A percentile compares a stretch with the other conserved stretches of the same genome.
These are phyloP conservation scores for Geosiphon pyriformis DNA, from an alignment of 192 early-diverging fungal species.

Conservation along the genomic window DNA sequence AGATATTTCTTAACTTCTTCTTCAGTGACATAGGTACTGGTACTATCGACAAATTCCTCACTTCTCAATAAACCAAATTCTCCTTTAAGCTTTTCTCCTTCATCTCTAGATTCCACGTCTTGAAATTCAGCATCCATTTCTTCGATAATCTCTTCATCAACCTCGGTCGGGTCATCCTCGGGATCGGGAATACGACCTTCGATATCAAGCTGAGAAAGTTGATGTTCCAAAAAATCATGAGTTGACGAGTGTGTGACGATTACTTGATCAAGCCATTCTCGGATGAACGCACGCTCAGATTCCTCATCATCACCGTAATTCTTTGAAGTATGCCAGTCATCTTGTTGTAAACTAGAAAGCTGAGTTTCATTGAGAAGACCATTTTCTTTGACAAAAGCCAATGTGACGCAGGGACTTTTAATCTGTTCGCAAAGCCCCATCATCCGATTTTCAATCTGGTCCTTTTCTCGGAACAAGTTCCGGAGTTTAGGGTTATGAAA, in stretches of 20 bases:
- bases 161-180: constrained; percentile 38
- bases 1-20: constrained; percentile 22
- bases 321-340: constrained; percentile 32
- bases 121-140: constrained; percentile 40
- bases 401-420: constrained; percentile 38
- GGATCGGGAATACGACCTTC: constrained; percentile 13
- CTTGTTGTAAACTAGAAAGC: constrained; percentile 33
- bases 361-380: constrained; percentile 31
- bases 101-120: constrained; percentile 25
- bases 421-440: constrained; percentile 32
- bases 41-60: constrained; percentile 25
- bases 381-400: constrained; percentile 31
- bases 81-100: constrained; percentile 18
- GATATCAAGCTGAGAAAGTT: constrained; percentile 23
- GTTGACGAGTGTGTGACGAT: neutral
- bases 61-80: constrained; percentile 23
- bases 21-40: constrained; percentile 13
- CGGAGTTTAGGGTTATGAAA: neutral
- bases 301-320: neutral
- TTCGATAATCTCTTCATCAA: constrained; percentile 46
- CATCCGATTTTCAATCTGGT: constrained; percentile 33
- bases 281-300: neutral
- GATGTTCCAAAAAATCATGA: constrained; percentile 25
- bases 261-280: constrained; percentile 7
- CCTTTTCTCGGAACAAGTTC: constrained; percentile 27